These are phyloP conservation scores for Salvia miltiorrhiza DNA, from an alignment of 257 asterid species.

Conservation along the genomic window DNA sequence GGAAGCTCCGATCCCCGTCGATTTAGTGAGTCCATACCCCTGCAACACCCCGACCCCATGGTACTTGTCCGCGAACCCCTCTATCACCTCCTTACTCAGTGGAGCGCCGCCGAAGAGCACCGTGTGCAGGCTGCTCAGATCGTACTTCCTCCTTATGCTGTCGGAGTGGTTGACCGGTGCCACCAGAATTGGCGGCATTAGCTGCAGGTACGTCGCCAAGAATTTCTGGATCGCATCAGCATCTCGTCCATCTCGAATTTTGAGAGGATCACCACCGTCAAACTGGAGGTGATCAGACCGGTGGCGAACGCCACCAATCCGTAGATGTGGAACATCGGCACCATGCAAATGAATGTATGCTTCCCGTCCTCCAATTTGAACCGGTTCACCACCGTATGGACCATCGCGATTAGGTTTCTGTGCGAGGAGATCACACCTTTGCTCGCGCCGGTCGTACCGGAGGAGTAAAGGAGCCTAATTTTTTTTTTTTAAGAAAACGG, in stretches of 20 bases:
- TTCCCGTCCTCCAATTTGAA: constrained; percentile 32
- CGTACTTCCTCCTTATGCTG: constrained; percentile 40
- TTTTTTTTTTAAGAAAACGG: too few relatives aligned
- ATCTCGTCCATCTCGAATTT: constrained; percentile 82
- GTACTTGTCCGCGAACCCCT: constrained; percentile 72
- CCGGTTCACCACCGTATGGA: constrained; percentile 51
- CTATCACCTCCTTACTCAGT: constrained; percentile 79
- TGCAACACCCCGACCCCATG: constrained; percentile 63
- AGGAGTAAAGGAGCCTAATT: constrained; percentile 77
- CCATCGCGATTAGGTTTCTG: constrained; percentile 63
- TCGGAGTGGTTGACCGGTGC: constrained; percentile 63
- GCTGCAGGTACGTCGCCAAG: constrained; percentile 61
- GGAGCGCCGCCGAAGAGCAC: constrained; percentile 93
- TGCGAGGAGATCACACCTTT: constrained; percentile 92
- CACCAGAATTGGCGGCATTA: constrained; percentile 84
- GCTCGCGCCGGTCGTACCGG: constrained; percentile 97
- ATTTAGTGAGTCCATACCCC: constrained; percentile 94
- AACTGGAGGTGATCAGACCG: constrained; percentile 69
- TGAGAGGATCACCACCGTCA: constrained; percentile 66
- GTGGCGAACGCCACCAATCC: constrained; percentile 76
- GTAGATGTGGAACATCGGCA: constrained; percentile 94
- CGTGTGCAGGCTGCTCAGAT: constrained; percentile 55
- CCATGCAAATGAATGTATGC: constrained; percentile 68
- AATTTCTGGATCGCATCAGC: constrained; percentile 61
- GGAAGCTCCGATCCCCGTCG: constrained; percentile 79